Conservation (phyloP, 306 rosid species). For the Gynostemma pentaphyllum region DNA sequence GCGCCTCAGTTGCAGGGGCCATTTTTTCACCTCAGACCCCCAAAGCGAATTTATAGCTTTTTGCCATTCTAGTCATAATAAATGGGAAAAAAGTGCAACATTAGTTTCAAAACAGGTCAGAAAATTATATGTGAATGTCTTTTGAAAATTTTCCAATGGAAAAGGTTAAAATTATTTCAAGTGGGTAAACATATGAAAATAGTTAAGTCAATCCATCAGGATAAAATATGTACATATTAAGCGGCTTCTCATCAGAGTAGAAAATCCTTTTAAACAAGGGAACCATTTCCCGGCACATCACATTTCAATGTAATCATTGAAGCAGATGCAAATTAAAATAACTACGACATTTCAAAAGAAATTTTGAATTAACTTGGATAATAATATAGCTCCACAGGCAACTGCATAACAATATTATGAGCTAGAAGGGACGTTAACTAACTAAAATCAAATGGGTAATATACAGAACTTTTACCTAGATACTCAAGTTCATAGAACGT, state of each 20-base stretch:
- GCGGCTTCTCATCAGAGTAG: neutral
- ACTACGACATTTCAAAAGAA: neutral
- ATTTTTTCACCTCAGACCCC: constrained; percentile 93
- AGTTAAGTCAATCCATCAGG: neutral
- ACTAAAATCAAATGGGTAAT: neutral
- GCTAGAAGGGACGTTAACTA: neutral
- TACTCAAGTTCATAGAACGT: constrained; percentile 92
- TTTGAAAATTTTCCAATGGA: neutral
- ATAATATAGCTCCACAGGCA: neutral
- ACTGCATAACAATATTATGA: neutral
- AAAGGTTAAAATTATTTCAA: neutral
- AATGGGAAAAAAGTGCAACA: constrained; percentile 4
- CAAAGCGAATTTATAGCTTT: constrained; percentile 83
- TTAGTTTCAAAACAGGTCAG: constrained; percentile 8
- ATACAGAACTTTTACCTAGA: constrained; percentile 45
- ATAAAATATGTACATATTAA: neutral
- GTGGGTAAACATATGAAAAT: neutral
- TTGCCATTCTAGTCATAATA: constrained; percentile 72
- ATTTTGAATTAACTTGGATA: neutral
- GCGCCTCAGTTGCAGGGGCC: constrained; percentile 88
- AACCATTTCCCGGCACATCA: neutral
- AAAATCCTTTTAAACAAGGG: neutral
- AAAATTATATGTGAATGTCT: neutral
- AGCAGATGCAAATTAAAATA: neutral
- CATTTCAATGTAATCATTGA: neutral